These are phyloP conservation scores for Salvia hispanica DNA, from an alignment of 257 asterid genomes.

Conservation along the genomic window DNA sequence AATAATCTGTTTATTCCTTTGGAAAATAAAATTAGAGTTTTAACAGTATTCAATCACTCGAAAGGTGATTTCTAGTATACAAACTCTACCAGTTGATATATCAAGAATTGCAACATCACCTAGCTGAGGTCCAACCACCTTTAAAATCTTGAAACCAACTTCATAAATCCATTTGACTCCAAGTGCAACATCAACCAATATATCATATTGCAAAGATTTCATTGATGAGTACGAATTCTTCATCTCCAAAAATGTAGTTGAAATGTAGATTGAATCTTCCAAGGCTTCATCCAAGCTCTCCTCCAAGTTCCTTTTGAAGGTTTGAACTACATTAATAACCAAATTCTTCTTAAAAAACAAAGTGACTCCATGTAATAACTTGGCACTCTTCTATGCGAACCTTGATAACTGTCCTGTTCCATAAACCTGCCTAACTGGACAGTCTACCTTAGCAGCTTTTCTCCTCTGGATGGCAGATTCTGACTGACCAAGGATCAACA, in stretches of 20 bases:
- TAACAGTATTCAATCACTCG: no score
- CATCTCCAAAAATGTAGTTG: no score
- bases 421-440: constrained; percentile 31
- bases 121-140: constrained; percentile 79
- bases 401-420: constrained; percentile 66
- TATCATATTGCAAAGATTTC: constrained; percentile 60
- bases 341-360: constrained; percentile 37
- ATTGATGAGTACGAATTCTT: not conserved
- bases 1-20: no score
- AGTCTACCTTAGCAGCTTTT: constrained; percentile 42
- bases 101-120: constrained; percentile 96
- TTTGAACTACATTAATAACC: constrained; percentile 33
- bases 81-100: no score
- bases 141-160: constrained; percentile 82
- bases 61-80: no score
- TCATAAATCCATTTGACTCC: constrained; percentile 88
- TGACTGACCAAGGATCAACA: no score
- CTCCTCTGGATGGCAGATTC: constrained; percentile 47
- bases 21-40: no score
- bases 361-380: constrained; percentile 13
- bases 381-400: constrained; percentile 51
- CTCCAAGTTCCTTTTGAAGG: constrained; percentile 21
- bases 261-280: no score
- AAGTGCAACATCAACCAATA: constrained; percentile 83
- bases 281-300: constrained; percentile 18